phyloP scores from a whole-genome alignment of 495 filamentous ascomycete genomes.

The Barbatosphaeria neglecta region DNA sequence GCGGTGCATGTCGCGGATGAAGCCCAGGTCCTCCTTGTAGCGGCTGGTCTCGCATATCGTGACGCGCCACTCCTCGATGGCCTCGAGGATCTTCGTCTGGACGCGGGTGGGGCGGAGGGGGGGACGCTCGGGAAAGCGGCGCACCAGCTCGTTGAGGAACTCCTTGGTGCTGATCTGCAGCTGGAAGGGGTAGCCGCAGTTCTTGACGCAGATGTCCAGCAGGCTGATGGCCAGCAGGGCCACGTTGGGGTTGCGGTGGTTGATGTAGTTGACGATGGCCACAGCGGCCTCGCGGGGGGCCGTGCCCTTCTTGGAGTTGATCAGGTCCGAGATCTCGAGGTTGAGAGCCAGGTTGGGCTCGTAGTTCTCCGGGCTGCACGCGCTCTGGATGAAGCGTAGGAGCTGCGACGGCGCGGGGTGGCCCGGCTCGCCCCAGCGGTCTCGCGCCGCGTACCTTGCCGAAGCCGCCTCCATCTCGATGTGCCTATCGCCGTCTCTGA shows the following conservation, averaged over 20 bases:
- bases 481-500: too few relatives aligned
- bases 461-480: slow-evolving; percentile 77
- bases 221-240: slow-evolving; percentile 81
- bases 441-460: slow-evolving; percentile 86
- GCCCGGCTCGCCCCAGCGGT: slow-evolving; percentile 80
- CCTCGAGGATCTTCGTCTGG: slow-evolving; percentile 85
- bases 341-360: slow-evolving; percentile 94
- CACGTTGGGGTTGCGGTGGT: slow-evolving; percentile 92
- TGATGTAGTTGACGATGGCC: slow-evolving; percentile 87
- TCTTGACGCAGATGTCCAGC: slow-evolving; percentile 97
- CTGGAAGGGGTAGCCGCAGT: slow-evolving; percentile 98
- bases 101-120: slow-evolving; percentile 75
- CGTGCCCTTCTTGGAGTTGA: slow-evolving; percentile 96
- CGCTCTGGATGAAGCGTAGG: slow-evolving; percentile 89
- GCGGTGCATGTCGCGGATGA: slow-evolving; percentile 96
- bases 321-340: slow-evolving; percentile 90
- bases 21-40: slow-evolving; percentile 93
- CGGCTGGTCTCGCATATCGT: slow-evolving; percentile 96
- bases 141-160: slow-evolving; percentile 95
- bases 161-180: slow-evolving; percentile 98
- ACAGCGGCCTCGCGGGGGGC: slow-evolving; percentile 93
- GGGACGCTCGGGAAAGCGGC: slow-evolving; percentile 88
- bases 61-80: slow-evolving; percentile 95
- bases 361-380: slow-evolving; percentile 91
- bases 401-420: slow-evolving; percentile 72